Base-by-base conservation (phyloP, 2,329 filamentous ascomycete species). In the Fusarium sp. region DNA sequence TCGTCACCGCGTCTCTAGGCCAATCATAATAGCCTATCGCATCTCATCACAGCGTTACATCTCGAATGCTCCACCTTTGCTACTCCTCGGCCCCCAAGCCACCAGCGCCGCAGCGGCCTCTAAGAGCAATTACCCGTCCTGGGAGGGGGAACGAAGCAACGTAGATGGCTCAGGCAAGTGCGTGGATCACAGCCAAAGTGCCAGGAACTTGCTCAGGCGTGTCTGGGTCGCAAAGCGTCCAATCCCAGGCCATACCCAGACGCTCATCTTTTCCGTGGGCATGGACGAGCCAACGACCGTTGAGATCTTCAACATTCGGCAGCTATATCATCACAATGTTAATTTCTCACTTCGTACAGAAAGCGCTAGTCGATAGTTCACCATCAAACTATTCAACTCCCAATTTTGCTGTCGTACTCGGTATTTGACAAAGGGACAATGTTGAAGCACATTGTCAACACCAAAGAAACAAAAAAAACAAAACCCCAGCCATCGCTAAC, bases 241-340 rank as follows among this genome's bases (percentile, higher is more conserved):
- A 75, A 75, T 75, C 68, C 72, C 34, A 58, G 40, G 65, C 43
- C 62, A 58, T 38, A 48, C 51, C 43, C 65, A 70, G 65, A 74
- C 69, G 68, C 72, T 73, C 65, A 66, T 73, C 48, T 72, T 63
- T 69, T 49, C 62, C 38, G 44, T 71, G 42, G 56, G 48, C 59
- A 45, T 64, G 66, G 59, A 58, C 40, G 57, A 69, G 55, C 73
- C 73, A 75, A 74, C 72, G 51, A 44, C 45, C n/a, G 51, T 57
- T 43, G 55, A 69, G 64, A 60, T 56, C 55, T 40, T 43, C 28
- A 28, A 53, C 56, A 54, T 49, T 66, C 58, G 46, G 52, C 42
- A 65, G 48, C 52, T 63, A 64, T 67, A 68, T 61, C 49, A 68
- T 65, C 69, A 71, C 69, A 62, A 38, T 58, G 42, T 48, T 56